Conservation (phyloP, 805 yeast genomes). For the Teunomyces cretensis region DNA sequence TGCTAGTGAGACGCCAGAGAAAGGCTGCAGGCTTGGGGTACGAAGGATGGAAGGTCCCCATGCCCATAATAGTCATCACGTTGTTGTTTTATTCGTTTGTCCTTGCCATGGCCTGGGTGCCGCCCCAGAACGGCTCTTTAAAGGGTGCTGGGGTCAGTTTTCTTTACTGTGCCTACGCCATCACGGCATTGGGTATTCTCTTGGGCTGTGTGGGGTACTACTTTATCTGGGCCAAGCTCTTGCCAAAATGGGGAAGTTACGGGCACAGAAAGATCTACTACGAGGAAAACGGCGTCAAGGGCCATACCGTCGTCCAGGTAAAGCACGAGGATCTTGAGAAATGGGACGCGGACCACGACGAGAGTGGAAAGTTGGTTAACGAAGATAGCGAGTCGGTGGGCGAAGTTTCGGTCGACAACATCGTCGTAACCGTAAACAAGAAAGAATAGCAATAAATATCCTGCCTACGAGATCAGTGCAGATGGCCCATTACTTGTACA, state of each 20-base stretch:
- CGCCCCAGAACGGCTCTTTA: conserved; percentile 36
- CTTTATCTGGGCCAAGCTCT: conserved; percentile 33
- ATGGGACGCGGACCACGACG: conserved; percentile 31
- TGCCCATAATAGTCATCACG: conserved; percentile 31
- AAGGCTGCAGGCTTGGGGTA: conserved; percentile 29
- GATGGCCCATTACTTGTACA: too few species aligned
- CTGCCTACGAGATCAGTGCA: too few species aligned
- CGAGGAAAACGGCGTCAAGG: conserved; percentile 35
- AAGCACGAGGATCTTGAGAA: conserved; percentile 24
- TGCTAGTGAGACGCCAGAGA: conserved; percentile 28
- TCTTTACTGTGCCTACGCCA: conserved; percentile 43
- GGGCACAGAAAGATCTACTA: conserved; percentile 30
- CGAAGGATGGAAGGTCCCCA: conserved; percentile 33
- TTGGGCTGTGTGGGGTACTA: conserved; percentile 32
- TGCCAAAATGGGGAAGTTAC: conserved; percentile 33
- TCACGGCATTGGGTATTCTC: conserved; percentile 36
- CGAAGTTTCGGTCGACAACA: background rate
- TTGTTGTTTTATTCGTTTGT: conserved; percentile 36
- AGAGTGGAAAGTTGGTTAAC: conserved; percentile 9
- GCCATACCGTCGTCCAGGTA: conserved; percentile 40
- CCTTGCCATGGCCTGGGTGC: conserved; percentile 41
- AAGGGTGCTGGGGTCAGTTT: conserved; percentile 43
- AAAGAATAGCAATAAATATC: background rate
- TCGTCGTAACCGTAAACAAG: background rate
- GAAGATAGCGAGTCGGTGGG: background rate